phyloP scores from a whole-genome alignment of 768 basidiomycete genomes.

The Podaxis sp. region DNA sequence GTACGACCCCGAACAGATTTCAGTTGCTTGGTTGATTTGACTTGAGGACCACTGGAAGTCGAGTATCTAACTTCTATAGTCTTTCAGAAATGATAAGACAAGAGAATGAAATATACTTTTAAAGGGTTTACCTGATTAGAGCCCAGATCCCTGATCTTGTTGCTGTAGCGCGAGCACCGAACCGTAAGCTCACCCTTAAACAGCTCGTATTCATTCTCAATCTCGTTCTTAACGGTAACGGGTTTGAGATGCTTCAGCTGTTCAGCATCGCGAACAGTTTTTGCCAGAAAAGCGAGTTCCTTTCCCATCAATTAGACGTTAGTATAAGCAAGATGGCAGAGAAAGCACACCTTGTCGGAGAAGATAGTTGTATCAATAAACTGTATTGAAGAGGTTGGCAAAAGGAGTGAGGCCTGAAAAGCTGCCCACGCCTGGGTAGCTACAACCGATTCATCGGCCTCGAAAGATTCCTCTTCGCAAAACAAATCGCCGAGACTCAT shows the following conservation, averaged over 20 bases:
- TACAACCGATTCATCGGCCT: slow-evolving; percentile 18
- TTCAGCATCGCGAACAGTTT: slow-evolving; percentile 37
- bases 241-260: slow-evolving; percentile 45
- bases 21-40: slow-evolving; percentile 23
- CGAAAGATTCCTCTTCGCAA: slow-evolving; percentile 23
- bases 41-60: slow-evolving; percentile 10
- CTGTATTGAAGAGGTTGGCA: slow-evolving; percentile 14
- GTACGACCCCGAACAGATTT: slow-evolving; percentile 38
- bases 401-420: slow-evolving; percentile 28
- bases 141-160: slow-evolving; percentile 32
- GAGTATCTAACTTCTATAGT: background rate
- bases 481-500: slow-evolving; percentile 30
- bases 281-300: slow-evolving; percentile 35
- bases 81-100: background rate
- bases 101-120: background rate
- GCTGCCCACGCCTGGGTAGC: slow-evolving; percentile 49
- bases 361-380: slow-evolving; percentile 28
- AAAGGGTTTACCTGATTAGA: slow-evolving; percentile 27
- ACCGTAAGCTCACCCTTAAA: slow-evolving; percentile 34
- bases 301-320: slow-evolving; percentile 27
- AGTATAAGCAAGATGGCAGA: background rate
- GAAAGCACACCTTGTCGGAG: slow-evolving; percentile 25
- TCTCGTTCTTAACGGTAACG: slow-evolving; percentile 43
- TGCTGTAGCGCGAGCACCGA: slow-evolving; percentile 41
- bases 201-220: slow-evolving; percentile 27